phyloP scores from a whole-genome alignment of 2,329 filamentous ascomycete genomes.

The Geoglossum cookeanum region DNA sequence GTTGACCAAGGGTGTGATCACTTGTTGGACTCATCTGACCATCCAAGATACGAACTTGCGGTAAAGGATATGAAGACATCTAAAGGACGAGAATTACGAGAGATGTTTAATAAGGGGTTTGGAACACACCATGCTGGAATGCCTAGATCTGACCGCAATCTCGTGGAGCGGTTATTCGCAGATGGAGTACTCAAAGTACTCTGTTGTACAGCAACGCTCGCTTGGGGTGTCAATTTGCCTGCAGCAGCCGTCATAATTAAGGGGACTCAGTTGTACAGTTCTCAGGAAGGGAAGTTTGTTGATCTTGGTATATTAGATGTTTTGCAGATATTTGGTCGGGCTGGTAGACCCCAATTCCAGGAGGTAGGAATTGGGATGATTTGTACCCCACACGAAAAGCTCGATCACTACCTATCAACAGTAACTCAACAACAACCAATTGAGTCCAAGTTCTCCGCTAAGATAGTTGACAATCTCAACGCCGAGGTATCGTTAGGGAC shows the following conservation, averaged over 20 bases:
- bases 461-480: constrained; percentile 90
- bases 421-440: constrained; percentile 94
- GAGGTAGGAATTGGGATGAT: constrained; percentile 98
- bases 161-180: constrained; percentile 83
- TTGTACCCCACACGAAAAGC: constrained; percentile 84
- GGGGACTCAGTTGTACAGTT: constrained; percentile 90
- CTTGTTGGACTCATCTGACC: constrained; percentile 61
- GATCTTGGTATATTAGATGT: constrained; percentile 94
- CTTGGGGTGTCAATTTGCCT: constrained; percentile 97
- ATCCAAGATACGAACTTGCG: constrained; percentile 64
- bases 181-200: constrained; percentile 92
- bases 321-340: constrained; percentile 94
- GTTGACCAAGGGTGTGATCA: constrained; percentile 60
- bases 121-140: constrained; percentile 96
- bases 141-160: constrained; percentile 79
- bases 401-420: constrained; percentile 76
- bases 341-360: constrained; percentile 91
- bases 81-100: constrained; percentile 69
- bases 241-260: constrained; percentile 96
- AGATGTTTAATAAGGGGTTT: constrained; percentile 75
- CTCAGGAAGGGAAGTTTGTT: constrained; percentile 89
- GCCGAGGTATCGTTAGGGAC: constrained; percentile 88
- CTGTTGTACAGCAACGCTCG: constrained; percentile 92
- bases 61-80: constrained; percentile 70
- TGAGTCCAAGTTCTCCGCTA: constrained; percentile 86